Evolutionary conservation across 129 eudicot genomes (phyloP).

Genomic region (Heracleum sosnowskyi): DNA sequence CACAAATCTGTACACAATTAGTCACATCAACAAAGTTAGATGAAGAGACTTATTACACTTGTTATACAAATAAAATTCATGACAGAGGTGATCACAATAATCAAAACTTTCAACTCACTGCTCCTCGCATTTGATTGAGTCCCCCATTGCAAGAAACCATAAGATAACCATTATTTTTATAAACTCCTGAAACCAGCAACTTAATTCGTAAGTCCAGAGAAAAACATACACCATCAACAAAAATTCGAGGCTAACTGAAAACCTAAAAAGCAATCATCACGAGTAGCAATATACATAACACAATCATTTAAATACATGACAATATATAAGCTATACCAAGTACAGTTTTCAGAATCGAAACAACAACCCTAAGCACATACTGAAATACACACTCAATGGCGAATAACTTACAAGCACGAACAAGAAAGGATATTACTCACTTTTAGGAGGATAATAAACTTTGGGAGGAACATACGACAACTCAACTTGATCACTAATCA

Average conservation of each 20-base stretch:
- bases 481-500: background rate
- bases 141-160: constrained; percentile 21
- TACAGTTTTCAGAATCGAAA: background rate
- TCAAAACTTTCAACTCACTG: constrained; percentile 6
- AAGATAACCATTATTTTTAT: constrained; percentile 15
- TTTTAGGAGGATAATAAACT: constrained; percentile 47
- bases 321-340: background rate
- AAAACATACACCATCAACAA: background rate
- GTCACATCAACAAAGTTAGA: background rate
- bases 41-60: background rate
- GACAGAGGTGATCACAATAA: background rate
- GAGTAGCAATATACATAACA: background rate
- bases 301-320: background rate
- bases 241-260: too few relatives aligned
- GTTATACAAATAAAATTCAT: background rate
- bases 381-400: background rate
- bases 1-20: constrained; percentile 3
- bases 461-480: constrained; percentile 21
- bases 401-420: background rate
- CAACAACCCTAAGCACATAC: background rate
- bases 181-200: constrained; percentile 10
- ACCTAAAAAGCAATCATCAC: background rate
- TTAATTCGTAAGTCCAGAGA: background rate
- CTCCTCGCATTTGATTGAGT: constrained; percentile 17
- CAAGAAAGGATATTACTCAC: constrained; percentile 25